Percentiles rank a stretch among this genome's conserved stretches.
Conservation (phyloP, 768 basidiomycete species). For the Myochromella boudieri region DNA sequence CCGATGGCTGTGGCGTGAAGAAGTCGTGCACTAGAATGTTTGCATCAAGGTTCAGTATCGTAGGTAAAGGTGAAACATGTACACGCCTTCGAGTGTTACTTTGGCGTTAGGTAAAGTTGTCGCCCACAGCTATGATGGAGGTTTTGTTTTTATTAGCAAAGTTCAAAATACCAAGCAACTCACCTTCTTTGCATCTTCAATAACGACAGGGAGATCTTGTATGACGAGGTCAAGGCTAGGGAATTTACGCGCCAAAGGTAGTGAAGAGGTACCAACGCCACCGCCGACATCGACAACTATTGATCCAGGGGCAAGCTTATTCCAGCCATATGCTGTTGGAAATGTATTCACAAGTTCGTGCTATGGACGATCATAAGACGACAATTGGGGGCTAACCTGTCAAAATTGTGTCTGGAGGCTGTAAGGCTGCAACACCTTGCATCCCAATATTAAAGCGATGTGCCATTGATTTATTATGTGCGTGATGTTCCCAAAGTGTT, state of each 20-base stretch:
- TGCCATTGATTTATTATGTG: conserved; percentile 16
- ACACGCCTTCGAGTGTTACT: conserved; percentile 10
- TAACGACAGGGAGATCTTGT: conserved; percentile 29
- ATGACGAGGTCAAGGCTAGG: conserved; percentile 31
- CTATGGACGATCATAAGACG: too few species aligned
- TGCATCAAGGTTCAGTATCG: too few species aligned
- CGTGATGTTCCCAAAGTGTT: conserved; percentile 26
- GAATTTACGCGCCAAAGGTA: conserved; percentile 26
- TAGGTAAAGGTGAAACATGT: too few species aligned
- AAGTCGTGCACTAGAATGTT: conserved; percentile 11
- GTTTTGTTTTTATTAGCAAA: conserved; percentile 17
- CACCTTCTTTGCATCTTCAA: conserved; percentile 25
- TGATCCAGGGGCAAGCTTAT: conserved; percentile 5
- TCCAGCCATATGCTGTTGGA: conserved; percentile 11
- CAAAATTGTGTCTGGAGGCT: conserved; percentile 21
- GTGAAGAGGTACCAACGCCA: conserved; percentile 28
- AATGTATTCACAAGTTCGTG: too few species aligned
- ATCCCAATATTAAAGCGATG: conserved; percentile 32
- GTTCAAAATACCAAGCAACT: conserved; percentile 23
- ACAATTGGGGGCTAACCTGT: too few species aligned
- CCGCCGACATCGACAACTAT: conserved; percentile 36
- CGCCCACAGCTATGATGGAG: conserved; percentile 1
- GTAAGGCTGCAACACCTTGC: conserved; percentile 24
- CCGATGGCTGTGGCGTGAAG: conserved; percentile 2
- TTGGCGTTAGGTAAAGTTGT: neutral